These are phyloP conservation scores for Hemisphaericaspora subhashii DNA, from an alignment of 1,139 yeast genomes.

Conservation along the genomic window DNA sequence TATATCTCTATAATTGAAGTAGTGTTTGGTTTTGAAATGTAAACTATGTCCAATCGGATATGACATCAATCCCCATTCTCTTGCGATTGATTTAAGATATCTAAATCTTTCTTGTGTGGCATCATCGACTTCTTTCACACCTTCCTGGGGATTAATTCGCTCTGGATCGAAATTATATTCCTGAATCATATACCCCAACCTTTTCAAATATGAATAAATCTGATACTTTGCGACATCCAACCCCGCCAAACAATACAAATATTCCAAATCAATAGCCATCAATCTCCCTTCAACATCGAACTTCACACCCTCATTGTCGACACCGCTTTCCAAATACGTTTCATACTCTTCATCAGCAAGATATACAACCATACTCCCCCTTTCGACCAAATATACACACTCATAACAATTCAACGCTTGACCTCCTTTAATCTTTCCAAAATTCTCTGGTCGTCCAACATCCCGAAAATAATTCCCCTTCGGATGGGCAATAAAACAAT, in stretches of 20 bases:
- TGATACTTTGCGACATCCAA: constrained; percentile 56
- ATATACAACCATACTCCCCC: constrained; percentile 74
- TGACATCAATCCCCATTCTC: constrained; percentile 14
- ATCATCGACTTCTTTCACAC: not conserved
- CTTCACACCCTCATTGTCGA: constrained; percentile 20
- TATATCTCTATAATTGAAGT: constrained; percentile 38
- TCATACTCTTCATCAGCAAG: constrained; percentile 23
- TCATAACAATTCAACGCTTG: constrained; percentile 67
- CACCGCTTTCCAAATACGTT: constrained; percentile 16
- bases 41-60: constrained; percentile 16
- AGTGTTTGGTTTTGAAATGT: constrained; percentile 28
- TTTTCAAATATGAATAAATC: constrained; percentile 72
- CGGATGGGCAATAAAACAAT: constrained; percentile 55
- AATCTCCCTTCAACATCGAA: constrained; percentile 24
- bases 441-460: constrained; percentile 56
- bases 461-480: constrained; percentile 75
- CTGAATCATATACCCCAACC: constrained; percentile 74
- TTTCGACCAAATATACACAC: constrained; percentile 71
- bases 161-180: not conserved
- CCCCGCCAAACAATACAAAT: constrained; percentile 56
- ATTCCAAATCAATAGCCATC: constrained; percentile 60
- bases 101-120: not conserved
- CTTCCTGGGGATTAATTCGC: too few species aligned
- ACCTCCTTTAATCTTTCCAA: constrained; percentile 27
- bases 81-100: constrained; percentile 6